Percentiles rank a stretch among this genome's conserved stretches.
These are phyloP conservation scores for Lactarius deliciosus DNA, from an alignment of 768 basidiomycete species.

Conservation along the genomic window DNA sequence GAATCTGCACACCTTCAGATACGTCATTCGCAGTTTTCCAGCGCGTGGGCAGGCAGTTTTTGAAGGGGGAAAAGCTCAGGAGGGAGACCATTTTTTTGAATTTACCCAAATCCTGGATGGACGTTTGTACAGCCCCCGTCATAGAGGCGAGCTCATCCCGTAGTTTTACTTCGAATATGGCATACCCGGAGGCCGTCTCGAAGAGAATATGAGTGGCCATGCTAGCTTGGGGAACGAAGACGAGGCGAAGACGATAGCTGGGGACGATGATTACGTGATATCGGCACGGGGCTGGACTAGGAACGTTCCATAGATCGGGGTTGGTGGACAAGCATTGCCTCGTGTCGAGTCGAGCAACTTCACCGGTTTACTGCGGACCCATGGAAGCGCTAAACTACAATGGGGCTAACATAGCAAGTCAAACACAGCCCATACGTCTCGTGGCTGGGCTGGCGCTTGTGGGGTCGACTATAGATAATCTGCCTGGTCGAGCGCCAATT, in stretches of 20 bases:
- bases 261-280: neutral
- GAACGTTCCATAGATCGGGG: conserved; percentile 22
- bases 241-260: neutral
- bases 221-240: conserved; percentile 28
- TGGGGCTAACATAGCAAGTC: neutral
- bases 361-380: neutral
- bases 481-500: conserved; percentile 13
- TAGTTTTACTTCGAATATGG: conserved; percentile 84
- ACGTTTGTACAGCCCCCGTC: conserved; percentile 76
- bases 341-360: conserved; percentile 5
- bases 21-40: conserved; percentile 96
- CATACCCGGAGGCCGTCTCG: conserved; percentile 93
- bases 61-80: conserved; percentile 91
- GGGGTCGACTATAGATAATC: conserved; percentile 18
- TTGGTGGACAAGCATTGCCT: conserved; percentile 5
- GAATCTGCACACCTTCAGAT: conserved; percentile 73
- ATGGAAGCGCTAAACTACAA: conserved; percentile 2
- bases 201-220: conserved; percentile 88
- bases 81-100: conserved; percentile 92
- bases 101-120: conserved; percentile 81
- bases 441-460: conserved; percentile 15
- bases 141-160: conserved; percentile 85
- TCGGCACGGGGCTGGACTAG: neutral
- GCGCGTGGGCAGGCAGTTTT: conserved; percentile 87
- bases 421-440: conserved; percentile 4